Percentiles rank a stretch among this genome's conserved stretches.
phyloP scores from a whole-genome alignment of 108 stramenopile genomes.

The Cylindrotheca closterium region DNA sequence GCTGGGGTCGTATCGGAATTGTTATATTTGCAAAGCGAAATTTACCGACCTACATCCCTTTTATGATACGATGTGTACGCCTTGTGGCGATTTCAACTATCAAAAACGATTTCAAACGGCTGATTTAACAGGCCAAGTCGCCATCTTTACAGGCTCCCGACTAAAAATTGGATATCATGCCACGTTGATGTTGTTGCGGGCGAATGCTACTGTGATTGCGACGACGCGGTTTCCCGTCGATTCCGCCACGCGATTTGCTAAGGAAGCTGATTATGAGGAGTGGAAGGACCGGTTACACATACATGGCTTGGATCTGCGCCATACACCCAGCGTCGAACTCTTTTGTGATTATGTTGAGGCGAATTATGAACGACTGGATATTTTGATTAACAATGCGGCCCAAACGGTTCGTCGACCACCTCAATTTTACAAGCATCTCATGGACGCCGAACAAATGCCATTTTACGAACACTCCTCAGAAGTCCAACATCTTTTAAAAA shows the following conservation, averaged over 20 bases:
- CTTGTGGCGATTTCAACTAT: conserved; percentile 60
- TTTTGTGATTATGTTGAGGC: conserved; percentile 45
- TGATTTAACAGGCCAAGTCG: conserved; percentile 41
- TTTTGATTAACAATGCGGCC: no score
- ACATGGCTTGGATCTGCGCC: conserved; percentile 56
- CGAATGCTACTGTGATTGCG: conserved; percentile 48
- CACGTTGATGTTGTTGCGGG: conserved; percentile 48
- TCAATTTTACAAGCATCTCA: conserved; percentile 46
- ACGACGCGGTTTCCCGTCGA: conserved; percentile 57
- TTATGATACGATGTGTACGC: conserved; percentile 65
- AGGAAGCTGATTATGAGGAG: conserved; percentile 32
- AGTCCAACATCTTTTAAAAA: conserved; percentile 1
- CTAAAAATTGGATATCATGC: conserved; percentile 73
- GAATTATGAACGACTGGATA: conserved; percentile 45
- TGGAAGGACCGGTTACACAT: conserved; percentile 51
- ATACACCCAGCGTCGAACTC: conserved; percentile 52
- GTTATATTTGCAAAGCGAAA: conserved; percentile 65
- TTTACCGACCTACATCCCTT: conserved; percentile 60
- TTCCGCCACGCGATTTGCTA: conserved; percentile 29
- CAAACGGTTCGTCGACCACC: conserved; percentile 55
- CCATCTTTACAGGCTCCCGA: conserved; percentile 61
- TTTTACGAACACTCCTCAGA: conserved; percentile 25
- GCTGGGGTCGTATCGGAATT: conserved; percentile 37
- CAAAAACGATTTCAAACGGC: conserved; percentile 50
- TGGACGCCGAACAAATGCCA: conserved; percentile 40